A percentile compares a stretch with the other conserved stretches of the same genome.
Conservation (phyloP, 345 rosid species). For the Acer yangbiense region DNA sequence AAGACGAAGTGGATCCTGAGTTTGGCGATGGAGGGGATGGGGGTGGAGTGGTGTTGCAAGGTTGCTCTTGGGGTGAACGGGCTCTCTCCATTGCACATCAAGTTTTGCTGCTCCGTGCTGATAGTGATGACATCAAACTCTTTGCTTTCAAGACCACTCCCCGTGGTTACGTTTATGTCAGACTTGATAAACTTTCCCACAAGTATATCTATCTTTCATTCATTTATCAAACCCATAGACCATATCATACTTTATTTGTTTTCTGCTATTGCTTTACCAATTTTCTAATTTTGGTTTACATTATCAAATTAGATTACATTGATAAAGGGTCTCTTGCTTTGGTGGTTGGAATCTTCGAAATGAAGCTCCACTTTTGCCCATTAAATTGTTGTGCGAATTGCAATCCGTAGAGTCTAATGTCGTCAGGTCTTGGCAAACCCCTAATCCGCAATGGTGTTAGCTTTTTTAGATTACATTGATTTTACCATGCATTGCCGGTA, state of each 20-base stretch:
- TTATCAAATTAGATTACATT: neutral
- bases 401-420: too few relatives aligned
- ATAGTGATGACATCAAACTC: conserved; percentile 46
- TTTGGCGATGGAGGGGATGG: conserved; percentile 90
- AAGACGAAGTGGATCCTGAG: conserved; percentile 68
- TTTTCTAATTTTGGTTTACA: neutral
- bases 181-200: conserved; percentile 74
- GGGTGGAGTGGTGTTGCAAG: conserved; percentile 77
- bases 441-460: too few relatives aligned
- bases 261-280: neutral
- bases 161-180: conserved; percentile 74
- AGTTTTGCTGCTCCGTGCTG: conserved; percentile 46
- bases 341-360: too few relatives aligned
- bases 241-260: neutral
- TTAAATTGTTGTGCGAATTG: too few relatives aligned
- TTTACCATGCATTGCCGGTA: too few relatives aligned
- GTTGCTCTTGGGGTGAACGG: conserved; percentile 72
- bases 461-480: too few relatives aligned
- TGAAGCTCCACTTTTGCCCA: too few relatives aligned
- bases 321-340: too few relatives aligned
- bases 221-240: too few relatives aligned
- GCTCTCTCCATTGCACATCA: conserved; percentile 65
- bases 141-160: conserved; percentile 81
- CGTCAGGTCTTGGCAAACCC: too few relatives aligned
- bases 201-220: conserved; percentile 29